Evolutionary conservation across 768 basidiomycete genomes (phyloP), one percentile per base, ranked within the genome.

Genomic region (Tricholoma furcatifolium): DNA sequence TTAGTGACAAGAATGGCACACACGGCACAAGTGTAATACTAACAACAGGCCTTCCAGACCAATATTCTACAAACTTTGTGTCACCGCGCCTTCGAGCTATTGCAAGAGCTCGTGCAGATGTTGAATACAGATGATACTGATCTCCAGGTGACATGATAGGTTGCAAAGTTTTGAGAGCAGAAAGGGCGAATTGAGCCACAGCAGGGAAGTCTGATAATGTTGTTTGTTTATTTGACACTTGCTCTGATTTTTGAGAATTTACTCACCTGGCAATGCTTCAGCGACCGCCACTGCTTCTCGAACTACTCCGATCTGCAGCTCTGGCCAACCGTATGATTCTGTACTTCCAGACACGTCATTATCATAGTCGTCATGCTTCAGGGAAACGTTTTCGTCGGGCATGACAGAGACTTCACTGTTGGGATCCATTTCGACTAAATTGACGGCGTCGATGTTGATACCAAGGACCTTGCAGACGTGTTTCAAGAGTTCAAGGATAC

Each of bases 201-300:
- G 88, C 79, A 36, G 84, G 77, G 61, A 91, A 85, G 69, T 98
- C 96, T 95, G 61, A 20, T 41, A 24, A 42, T 54, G 47, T 51
- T 45, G 34, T 12, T 8, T 42, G 15, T 53, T 43, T 21, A 52
- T 48, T 51, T 24, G 51, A 51, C 15, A 10, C 14, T 7, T 15
- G 27, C 27, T 46, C 39, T 21, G 32, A 48, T 36, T 17, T 44
- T 45, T 51, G 3, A 70, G 3, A 38, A n/a, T 20, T 23, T 17
- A 43, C 79, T 49, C 55, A 92, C 94, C 93, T 51, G 96, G 93
- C 20, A 99, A 72, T 12, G 92, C 84, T 67, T 98, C 93, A 1
- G 93, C 91, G 2, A 98, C 85, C 0, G 89, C 86, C 18, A 98
- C 85, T 1, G 93, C 92, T 66, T 98, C 97, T 34, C 93, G 82